phyloP scores from a whole-genome alignment of 306 rosid genomes.

The Hippophae rhamnoides region DNA sequence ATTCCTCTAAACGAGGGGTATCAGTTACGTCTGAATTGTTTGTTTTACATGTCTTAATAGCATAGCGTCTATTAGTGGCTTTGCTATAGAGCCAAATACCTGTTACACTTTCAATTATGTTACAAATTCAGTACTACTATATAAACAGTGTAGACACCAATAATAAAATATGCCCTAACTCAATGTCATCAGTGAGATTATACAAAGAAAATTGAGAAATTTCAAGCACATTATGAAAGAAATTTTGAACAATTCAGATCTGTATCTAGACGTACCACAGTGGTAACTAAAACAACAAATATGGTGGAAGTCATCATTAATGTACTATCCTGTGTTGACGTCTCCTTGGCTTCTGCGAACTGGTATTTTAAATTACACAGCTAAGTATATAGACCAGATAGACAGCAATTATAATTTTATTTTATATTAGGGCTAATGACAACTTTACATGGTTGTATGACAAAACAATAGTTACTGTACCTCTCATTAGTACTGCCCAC shows the following conservation, averaged over 20 bases:
- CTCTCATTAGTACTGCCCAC: slow-evolving; percentile 96
- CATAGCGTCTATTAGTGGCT: slow-evolving; percentile 58
- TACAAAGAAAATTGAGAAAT: no score
- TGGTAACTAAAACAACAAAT: slow-evolving; percentile 61
- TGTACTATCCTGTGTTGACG: slow-evolving; percentile 21
- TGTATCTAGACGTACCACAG: slow-evolving; percentile 41
- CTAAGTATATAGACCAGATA: neutral
- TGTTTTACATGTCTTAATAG: slow-evolving; percentile 33
- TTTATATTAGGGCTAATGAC: neutral
- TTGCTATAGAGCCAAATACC: slow-evolving; percentile 77
- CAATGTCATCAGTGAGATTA: no score
- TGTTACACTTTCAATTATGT: slow-evolving; percentile 14
- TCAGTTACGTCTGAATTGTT: slow-evolving; percentile 34
- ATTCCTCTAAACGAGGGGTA: slow-evolving; percentile 35
- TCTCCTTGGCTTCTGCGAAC: slow-evolving; percentile 33
- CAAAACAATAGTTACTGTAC: slow-evolving; percentile 79
- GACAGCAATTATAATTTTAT: neutral
- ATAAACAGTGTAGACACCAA: neutral
- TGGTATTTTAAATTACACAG: slow-evolving; percentile 25
- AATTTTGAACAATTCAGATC: slow-evolving; percentile 3
- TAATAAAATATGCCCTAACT: neutral
- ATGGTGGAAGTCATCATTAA: slow-evolving; percentile 61
- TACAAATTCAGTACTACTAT: neutral
- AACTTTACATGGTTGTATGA: slow-evolving; percentile 56
- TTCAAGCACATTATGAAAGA: no score